Evolutionary conservation across 257 asterid species (phyloP), one percentile per base, ranked within the genome.

Genomic region (Nicotiana benthamiana): DNA sequence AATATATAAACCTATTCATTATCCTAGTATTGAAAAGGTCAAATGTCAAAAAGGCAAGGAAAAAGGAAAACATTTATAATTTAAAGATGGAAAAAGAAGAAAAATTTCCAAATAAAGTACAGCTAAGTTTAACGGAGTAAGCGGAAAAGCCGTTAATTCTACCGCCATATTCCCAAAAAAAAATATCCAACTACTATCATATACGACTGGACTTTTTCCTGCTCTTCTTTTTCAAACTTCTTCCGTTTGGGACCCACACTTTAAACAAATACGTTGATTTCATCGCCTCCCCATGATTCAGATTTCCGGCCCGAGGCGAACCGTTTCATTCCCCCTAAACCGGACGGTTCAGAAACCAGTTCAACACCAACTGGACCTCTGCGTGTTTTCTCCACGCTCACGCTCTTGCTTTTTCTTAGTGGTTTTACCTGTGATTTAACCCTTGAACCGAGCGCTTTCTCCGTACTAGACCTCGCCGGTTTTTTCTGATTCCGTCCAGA

Each of bases 281-380:
- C 89, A 6, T 82, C 87, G 34, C 79, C 79, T 40, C 72, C 64
- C 81, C 81, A 81, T 20, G 77, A 66, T 7, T 15, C 86, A 0
- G 90, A 84, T 80, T 77, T 81, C 28, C 90, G 85, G 11, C 89
- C 90, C 27, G 92, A 89, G 0, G 83, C 79, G 61, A 87, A 89
- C 84, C 90, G 88, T 34, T 62, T 87, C 89, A 87, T 84, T 63
- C 85, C 90, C 5, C 90, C 90, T 78, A 89, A 84, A 16, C 87
- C 68, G 12, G 85, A 87, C 13, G 86, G 82, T 75, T 83, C 89
- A 18, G 70, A 51, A 3, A 20, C 84, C 10, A 84, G 80, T 52
- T 87, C 88, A 53, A 36, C 65, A 9, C 79, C 11, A 0, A 36
- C 65, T 1, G 82, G 83, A 52, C 56, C 76, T 12, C 67, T 87